Percentiles rank a stretch among this genome's conserved stretches.
Conservation (phyloP, 345 rosid genomes). For the Hypericum androsaemum region DNA sequence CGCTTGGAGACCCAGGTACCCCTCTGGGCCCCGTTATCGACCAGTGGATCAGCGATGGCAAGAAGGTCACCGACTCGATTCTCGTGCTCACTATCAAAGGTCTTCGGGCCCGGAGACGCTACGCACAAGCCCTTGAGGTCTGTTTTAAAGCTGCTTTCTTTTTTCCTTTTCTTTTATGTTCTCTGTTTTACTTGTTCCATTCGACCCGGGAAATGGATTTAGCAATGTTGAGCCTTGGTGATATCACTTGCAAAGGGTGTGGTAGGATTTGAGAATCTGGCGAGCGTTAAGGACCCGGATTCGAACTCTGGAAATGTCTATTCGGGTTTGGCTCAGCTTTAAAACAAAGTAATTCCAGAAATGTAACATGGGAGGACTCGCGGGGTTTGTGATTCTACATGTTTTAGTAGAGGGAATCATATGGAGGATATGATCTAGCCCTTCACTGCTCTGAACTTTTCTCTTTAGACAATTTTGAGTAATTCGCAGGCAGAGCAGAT, state of each 20-base stretch:
- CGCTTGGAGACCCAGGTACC: constrained; percentile 24
- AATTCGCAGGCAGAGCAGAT: too few relatives aligned
- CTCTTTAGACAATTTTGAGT: too few relatives aligned
- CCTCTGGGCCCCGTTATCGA: constrained; percentile 29
- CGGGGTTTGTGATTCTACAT: neutral
- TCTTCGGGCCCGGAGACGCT: constrained; percentile 27
- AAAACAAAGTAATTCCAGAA: neutral
- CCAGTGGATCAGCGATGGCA: constrained; percentile 30
- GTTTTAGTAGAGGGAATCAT: too few relatives aligned
- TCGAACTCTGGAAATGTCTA: neutral
- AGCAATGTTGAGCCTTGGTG: too few relatives aligned
- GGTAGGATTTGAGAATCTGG: too few relatives aligned
- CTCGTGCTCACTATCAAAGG: constrained; percentile 22
- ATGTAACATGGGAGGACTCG: too few relatives aligned
- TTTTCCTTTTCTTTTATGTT: neutral
- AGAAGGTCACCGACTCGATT: neutral
- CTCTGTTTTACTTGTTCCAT: neutral
- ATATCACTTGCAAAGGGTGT: too few relatives aligned
- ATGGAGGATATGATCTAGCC: too few relatives aligned
- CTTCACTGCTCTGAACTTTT: too few relatives aligned
- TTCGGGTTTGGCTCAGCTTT: neutral
- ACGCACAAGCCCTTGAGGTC: constrained; percentile 36
- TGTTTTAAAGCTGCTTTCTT: neutral
- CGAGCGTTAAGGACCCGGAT: too few relatives aligned
- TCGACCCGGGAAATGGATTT: neutral